Conservation (phyloP, 371 early-diverging fungal species). For the Choanephora cucurbitarum region DNA sequence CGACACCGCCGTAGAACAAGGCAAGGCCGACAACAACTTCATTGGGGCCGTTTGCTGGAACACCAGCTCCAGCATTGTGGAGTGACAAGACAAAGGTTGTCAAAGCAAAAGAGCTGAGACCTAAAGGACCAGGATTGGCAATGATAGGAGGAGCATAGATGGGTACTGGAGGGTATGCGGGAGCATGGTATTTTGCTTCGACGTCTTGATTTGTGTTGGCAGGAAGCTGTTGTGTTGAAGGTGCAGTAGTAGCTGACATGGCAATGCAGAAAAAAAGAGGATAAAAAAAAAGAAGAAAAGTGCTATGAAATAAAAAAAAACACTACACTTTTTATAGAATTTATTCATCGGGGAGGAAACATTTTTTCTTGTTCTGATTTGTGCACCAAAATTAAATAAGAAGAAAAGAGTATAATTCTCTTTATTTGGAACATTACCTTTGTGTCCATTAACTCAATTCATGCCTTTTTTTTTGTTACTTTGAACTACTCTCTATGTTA, state of each 20-base stretch:
- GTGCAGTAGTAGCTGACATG: constrained; percentile 7
- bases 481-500: too few species aligned
- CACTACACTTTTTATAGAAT: not conserved
- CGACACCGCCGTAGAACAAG: constrained; percentile 74
- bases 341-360: not conserved
- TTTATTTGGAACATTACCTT: not conserved
- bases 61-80: constrained; percentile 68
- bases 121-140: constrained; percentile 75
- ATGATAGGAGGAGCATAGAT: constrained; percentile 30
- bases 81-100: constrained; percentile 70
- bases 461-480: not conserved
- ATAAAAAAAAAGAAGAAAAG: not conserved
- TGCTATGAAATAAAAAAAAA: not conserved
- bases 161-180: constrained; percentile 11
- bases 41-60: constrained; percentile 51
- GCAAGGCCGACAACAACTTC: constrained; percentile 64
- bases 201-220: constrained; percentile 5
- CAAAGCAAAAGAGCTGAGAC: constrained; percentile 69
- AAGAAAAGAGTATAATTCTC: not conserved
- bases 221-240: constrained; percentile 2
- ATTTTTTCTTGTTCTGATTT: not conserved
- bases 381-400: not conserved
- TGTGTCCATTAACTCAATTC: not conserved
- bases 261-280: not conserved
- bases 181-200: constrained; percentile 14